These are phyloP conservation scores for Podospora tetraspora DNA, from an alignment of 495 filamentous ascomycete species.

Conservation along the genomic window DNA sequence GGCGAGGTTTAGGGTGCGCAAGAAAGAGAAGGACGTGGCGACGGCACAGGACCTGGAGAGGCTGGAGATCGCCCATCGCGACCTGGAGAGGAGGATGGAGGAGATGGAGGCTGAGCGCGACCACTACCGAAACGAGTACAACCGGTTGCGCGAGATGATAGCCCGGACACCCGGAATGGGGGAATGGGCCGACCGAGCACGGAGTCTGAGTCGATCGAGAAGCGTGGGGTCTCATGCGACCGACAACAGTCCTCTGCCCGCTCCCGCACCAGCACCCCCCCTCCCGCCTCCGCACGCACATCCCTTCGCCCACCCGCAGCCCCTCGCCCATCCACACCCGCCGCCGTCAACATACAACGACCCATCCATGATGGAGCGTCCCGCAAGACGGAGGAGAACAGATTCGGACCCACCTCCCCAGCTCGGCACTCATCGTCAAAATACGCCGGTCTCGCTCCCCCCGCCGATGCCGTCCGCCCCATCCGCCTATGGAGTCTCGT, in stretches of 20 bases:
- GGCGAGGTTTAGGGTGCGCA: constrained; percentile 77
- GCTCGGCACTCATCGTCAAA: constrained; percentile 28
- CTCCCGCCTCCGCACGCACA: constrained; percentile 17
- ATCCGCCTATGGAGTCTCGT: constrained; percentile 29
- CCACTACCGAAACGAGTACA: constrained; percentile 50
- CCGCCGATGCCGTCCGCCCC: constrained; percentile 27
- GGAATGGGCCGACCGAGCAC: constrained; percentile 44
- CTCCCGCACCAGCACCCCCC: constrained; percentile 16
- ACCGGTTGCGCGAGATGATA: constrained; percentile 62
- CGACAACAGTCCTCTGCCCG: constrained; percentile 29
- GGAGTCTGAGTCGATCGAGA: constrained; percentile 38
- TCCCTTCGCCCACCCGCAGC: constrained; percentile 11
- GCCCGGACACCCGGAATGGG: constrained; percentile 48
- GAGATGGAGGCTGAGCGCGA: constrained; percentile 47
- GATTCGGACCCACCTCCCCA: constrained; percentile 36
- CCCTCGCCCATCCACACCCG: constrained; percentile 20
- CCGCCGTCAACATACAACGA: constrained; percentile 27
- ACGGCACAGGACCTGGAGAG: constrained; percentile 58
- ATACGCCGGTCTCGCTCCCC: constrained; percentile 31
- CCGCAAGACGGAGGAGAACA: constrained; percentile 40
- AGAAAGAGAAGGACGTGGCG: constrained; percentile 84
- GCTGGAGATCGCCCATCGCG: constrained; percentile 53
- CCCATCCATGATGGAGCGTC: constrained; percentile 36
- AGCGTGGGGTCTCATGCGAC: constrained; percentile 28
- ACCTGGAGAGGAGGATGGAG: constrained; percentile 40